Evolutionary conservation across 1,139 yeast species (phyloP), one percentile per base, ranked within the genome.

Genomic region (Pichia inconspicua): DNA sequence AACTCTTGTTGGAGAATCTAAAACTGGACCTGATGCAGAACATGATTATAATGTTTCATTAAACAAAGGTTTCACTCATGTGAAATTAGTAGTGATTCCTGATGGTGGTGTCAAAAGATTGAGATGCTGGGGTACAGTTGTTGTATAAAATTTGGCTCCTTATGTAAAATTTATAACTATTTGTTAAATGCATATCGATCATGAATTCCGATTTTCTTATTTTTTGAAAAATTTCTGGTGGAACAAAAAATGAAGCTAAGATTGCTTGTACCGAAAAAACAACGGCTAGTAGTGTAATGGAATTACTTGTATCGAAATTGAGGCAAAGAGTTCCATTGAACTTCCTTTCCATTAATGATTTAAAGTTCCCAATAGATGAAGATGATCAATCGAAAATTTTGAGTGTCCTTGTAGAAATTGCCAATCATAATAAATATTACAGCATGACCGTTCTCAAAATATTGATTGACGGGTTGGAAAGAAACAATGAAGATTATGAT

Each of bases 51-150:
- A 65, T 12, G 66, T 73, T 32, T 53, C 48, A 4, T 42, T 46
- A 1, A 58, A 62, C 25, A 59, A 60, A 34, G 49, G 55, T 1
- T 73, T 63, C 57, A 75, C 92, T 7, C 95, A 88, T 62, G 86
- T 88, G 34, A 78, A 82, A 61, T 65, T 90, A 56, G 80, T 87
- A 17, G 84, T 90, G 64, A 84, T 89, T 54, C 97, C 97, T 31
- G 97, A 90, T 62, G 97, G 97, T 47, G 97, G 97, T 53, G 88
- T 89, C 49, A 90, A 90, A 73, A 78, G 97, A 65, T 69, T 90
- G 41, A 77, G 96, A 57, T 92, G 88, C 31, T 77, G 78, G 61
- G 97, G 97, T 37, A 72, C 75, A 19, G 37, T 59, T 14, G 53
- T 39, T 40, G 36, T 43, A 37, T 42, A 37, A 22, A 17, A 17